Evolutionary conservation across 495 filamentous ascomycete genomes (phyloP), one percentile per base, ranked within the genome.

Genomic region (Acidomyces sp.): DNA sequence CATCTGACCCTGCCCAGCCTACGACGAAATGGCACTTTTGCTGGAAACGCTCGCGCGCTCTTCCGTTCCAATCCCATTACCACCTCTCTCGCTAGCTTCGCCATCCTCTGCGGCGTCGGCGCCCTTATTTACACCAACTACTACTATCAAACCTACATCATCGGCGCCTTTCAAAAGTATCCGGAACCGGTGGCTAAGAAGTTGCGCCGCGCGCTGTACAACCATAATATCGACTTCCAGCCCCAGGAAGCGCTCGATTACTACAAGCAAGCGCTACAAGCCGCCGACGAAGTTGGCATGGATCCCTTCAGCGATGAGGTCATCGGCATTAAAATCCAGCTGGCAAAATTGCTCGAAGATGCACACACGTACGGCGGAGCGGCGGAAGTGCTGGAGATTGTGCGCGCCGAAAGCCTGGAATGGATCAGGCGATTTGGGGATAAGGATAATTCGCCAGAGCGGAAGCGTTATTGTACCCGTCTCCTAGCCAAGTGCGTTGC

Each of bases 261-360:
- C 59, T 96, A 93, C 58, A 73, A 72, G 43, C 66, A 77, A 34
- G 90, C 88, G 2, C 58, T 96, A 29, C 62, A 69, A 44, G 65
- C 75, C 12, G 83, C 82, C 25, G 58, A 71, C 15, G 75, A 87
- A 53, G 48, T 78, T 29, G 72, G 74, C 0, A 75, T 99, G 63
- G 82, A 95, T 57, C 81, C 81, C 2, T 90, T 84, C 51, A 82
- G 79, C 2, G 81, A 93, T 43, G 90, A 94, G 52, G 73, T 95
- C 11, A 64, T 94, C 34, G 90, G 90, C 0, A 72, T 99, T 15
- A 90, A 83, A 62, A 72, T 94, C 22, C 76, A 84, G 59, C 58
- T 93, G 3, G 77, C 83, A 3, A 67, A 65, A 11, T 73, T 92
- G 65, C 63, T 92, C 48, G 83, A 94, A 63, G 78, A 80, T 56